Base-by-base conservation (phyloP, 1,284 basidiomycete species). In the Pseudozyma flocculosa region DNA sequence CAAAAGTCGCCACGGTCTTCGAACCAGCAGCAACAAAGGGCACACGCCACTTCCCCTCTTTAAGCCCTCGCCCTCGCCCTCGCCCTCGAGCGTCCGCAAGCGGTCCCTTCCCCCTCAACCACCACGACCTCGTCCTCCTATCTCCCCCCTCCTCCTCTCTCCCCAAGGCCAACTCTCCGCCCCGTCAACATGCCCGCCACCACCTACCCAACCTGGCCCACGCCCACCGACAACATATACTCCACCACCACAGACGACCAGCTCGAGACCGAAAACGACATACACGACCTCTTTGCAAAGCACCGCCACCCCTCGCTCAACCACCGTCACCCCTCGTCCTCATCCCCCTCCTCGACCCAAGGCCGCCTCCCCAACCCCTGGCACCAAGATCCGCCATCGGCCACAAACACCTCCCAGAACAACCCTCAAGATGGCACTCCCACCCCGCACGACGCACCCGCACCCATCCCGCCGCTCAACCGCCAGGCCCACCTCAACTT, bases 181-280 rank as follows among this genome's bases (percentile, higher is more conserved):
- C 26, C 11, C 26, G 26, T 7, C 26, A 29, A 29, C 24, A 58
- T 68, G 59, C 63, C 60, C 4, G 60, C 60, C 15, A 62, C 59
- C 43, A 54, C 44, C 17, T 45, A 48, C 38, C 43, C 54, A 24
- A 53, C 65, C 17, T 69, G 66, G 66, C 49, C 66, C 34, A 53
- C 60, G 47, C 70, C 73, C 15, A 50, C 61, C 23, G 72, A 75
- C 46, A 44, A 60, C n/a, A 54, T 54, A 30, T 50, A 40, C 4
- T 71, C 70, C 11, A 47, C 49, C 22, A 75, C 73, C 8, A 71
- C 73, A 1, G 58, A 71, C 13, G 73, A 75, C 41, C 73, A 75
- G 58, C 34, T 41, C 19, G 49, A 63, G 30, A 72, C 70, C 9
- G 73, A 75, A 49, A 43, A 61, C 41, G 52, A 54, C 36, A 75